phyloP scores from a whole-genome alignment of 495 filamentous ascomycete species.

The Parachaetomium inaequale region DNA sequence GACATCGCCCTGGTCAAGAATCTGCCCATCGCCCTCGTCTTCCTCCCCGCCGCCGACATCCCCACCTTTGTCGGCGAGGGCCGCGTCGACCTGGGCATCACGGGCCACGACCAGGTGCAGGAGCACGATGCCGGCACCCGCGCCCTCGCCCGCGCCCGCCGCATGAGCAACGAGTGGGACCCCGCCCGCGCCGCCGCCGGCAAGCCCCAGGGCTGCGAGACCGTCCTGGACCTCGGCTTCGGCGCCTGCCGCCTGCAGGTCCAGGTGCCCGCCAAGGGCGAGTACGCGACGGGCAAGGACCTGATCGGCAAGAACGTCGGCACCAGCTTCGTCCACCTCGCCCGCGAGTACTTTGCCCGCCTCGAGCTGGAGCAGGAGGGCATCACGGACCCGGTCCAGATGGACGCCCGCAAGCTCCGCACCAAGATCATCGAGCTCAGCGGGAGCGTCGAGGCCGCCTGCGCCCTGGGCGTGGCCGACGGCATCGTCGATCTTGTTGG shows the following conservation, averaged over 20 bases:
- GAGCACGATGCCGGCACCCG: slow-evolving; percentile 80
- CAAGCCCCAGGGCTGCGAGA: slow-evolving; percentile 61
- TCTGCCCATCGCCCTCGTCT: slow-evolving; percentile 89
- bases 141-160: slow-evolving; percentile 46
- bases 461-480: slow-evolving; percentile 91
- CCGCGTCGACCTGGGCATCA: slow-evolving; percentile 90
- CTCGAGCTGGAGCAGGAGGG: slow-evolving; percentile 58
- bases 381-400: slow-evolving; percentile 25
- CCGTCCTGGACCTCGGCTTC: slow-evolving; percentile 85
- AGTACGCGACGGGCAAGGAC: slow-evolving; percentile 62
- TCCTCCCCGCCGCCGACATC: slow-evolving; percentile 95
- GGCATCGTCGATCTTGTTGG: slow-evolving; percentile 97
- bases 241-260: slow-evolving; percentile 90
- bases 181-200: slow-evolving; percentile 37
- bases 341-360: slow-evolving; percentile 72
- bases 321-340: slow-evolving; percentile 86
- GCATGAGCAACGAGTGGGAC: slow-evolving; percentile 51
- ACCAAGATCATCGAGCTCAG: slow-evolving; percentile 91
- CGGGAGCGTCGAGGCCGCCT: slow-evolving; percentile 95
- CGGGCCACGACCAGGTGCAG: slow-evolving; percentile 84
- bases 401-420: slow-evolving; percentile 49
- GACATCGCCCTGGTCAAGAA: slow-evolving; percentile 97
- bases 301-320: slow-evolving; percentile 92
- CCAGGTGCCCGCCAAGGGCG: slow-evolving; percentile 86
- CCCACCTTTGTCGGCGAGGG: slow-evolving; percentile 96